Conservation (phyloP, 257 asterid species). For the Vinca minor region DNA sequence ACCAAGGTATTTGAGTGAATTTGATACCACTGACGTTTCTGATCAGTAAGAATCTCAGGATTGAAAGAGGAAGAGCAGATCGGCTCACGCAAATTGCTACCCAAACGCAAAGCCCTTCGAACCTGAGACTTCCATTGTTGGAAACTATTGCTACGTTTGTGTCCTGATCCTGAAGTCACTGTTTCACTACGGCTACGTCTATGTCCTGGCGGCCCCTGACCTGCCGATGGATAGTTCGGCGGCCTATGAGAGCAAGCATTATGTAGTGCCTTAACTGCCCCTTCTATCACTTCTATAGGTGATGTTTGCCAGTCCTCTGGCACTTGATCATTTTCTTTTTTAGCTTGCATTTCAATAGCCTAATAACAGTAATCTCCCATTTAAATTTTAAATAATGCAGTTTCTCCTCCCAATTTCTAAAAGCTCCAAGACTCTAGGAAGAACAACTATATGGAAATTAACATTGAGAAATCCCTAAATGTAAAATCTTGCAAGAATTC, state of each 20-base stretch:
- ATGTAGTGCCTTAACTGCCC: slow-evolving; percentile 48
- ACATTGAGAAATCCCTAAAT: not conserved
- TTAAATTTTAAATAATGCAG: slow-evolving; percentile 3
- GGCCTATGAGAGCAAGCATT: slow-evolving; percentile 26
- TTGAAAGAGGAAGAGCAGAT: slow-evolving; percentile 40
- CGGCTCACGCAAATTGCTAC: slow-evolving; percentile 40
- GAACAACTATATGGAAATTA: not conserved
- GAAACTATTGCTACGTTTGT: slow-evolving; percentile 34
- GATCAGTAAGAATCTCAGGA: slow-evolving; percentile 90
- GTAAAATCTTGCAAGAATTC: not conserved
- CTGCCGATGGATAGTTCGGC: slow-evolving; percentile 17
- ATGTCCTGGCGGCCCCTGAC: slow-evolving; percentile 35
- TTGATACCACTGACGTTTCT: slow-evolving; percentile 91
- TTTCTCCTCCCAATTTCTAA: not conserved
- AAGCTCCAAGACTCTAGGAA: not conserved
- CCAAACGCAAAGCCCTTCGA: slow-evolving; percentile 63
- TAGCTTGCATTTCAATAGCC: slow-evolving; percentile 30
- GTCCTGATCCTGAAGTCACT: slow-evolving; percentile 28
- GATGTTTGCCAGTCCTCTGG: slow-evolving; percentile 48
- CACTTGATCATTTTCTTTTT: slow-evolving; percentile 28
- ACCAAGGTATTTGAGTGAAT: slow-evolving; percentile 67
- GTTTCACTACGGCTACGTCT: slow-evolving; percentile 64
- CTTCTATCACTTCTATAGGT: slow-evolving; percentile 47
- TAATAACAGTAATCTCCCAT: slow-evolving; percentile 15
- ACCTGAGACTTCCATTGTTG: slow-evolving; percentile 52